Conservation (phyloP, 148 eudicot species). For the Camellia granthamiana region DNA sequence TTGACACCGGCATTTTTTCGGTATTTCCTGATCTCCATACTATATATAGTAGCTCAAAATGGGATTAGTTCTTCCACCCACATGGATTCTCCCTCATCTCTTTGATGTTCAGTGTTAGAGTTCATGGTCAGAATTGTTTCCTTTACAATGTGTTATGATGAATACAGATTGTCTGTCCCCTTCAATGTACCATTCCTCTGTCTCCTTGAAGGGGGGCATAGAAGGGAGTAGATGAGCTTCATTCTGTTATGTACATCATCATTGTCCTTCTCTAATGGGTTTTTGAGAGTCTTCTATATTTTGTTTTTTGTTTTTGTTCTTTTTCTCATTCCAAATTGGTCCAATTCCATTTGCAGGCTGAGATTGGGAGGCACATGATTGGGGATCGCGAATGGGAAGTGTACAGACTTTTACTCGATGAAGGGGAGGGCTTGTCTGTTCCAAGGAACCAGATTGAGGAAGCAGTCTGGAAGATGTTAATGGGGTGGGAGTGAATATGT, state of each 20-base stretch:
- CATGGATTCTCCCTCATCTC: neutral
- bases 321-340: neutral
- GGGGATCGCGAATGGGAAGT: conserved; percentile 59
- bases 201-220: too few relatives aligned
- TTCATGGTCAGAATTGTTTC: neutral
- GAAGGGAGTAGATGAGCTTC: too few relatives aligned
- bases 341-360: conserved; percentile 34
- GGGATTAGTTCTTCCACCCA: neutral
- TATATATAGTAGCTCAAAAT: neutral
- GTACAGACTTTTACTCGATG: conserved; percentile 45
- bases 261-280: too few relatives aligned
- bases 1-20: conserved; percentile 49
- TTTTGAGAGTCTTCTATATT: too few relatives aligned
- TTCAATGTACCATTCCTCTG: too few relatives aligned
- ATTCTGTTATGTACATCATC: too few relatives aligned
- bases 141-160: neutral
- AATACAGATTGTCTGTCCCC: too few relatives aligned
- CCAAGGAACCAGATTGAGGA: conserved; percentile 36
- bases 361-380: conserved; percentile 48
- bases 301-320: neutral
- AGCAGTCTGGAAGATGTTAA: conserved; percentile 51
- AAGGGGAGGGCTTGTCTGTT: conserved; percentile 31
- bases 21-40: conserved; percentile 24
- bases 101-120: neutral
- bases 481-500: conserved; percentile 50